Evolutionary conservation across 2,329 filamentous ascomycete species (phyloP).

Genomic region (Aspergillus novoparasiticus): DNA sequence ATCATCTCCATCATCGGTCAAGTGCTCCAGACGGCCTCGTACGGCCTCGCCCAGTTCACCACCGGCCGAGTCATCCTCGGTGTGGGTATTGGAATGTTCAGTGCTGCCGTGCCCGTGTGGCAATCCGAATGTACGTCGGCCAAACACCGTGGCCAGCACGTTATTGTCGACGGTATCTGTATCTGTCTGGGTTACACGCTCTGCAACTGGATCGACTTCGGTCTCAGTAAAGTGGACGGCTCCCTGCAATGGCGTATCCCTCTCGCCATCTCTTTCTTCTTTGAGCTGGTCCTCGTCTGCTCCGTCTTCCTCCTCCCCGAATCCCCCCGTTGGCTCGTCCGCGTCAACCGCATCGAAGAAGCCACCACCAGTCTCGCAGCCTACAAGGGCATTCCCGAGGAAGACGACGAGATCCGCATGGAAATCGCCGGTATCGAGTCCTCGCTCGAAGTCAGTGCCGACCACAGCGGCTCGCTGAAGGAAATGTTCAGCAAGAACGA

Average conservation of each 20-base stretch:
- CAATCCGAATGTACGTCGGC: slow-evolving; percentile 52
- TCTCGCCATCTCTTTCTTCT: slow-evolving; percentile 57
- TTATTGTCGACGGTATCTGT: slow-evolving; percentile 52
- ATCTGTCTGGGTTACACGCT: slow-evolving; percentile 35
- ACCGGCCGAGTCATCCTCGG: slow-evolving; percentile 53
- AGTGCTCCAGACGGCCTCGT: slow-evolving; percentile 49
- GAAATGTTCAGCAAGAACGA: slow-evolving; percentile 23
- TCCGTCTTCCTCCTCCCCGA: slow-evolving; percentile 55
- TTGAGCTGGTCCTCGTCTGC: slow-evolving; percentile 52
- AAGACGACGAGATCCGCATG: slow-evolving; percentile 14
- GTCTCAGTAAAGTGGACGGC: slow-evolving; percentile 49
- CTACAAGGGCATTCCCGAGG: slow-evolving; percentile 15
- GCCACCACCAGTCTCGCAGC: slow-evolving; percentile 19
- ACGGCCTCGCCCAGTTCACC: slow-evolving; percentile 48
- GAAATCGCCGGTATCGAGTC: slow-evolving; percentile 25
- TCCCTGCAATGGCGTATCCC: slow-evolving; percentile 55
- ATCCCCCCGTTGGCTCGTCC: slow-evolving; percentile 38
- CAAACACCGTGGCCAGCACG: slow-evolving; percentile 51
- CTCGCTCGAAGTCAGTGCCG: slow-evolving; percentile 19
- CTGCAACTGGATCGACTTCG: slow-evolving; percentile 51
- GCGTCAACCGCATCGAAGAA: slow-evolving; percentile 20
- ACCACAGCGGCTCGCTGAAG: slow-evolving; percentile 17
- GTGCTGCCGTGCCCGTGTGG: slow-evolving; percentile 52
- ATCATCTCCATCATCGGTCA: slow-evolving; percentile 26
- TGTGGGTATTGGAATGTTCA: slow-evolving; percentile 52